Evolutionary conservation across 2,329 filamentous ascomycete genomes (phyloP).

Genomic region (Colletotrichum falcatum): DNA sequence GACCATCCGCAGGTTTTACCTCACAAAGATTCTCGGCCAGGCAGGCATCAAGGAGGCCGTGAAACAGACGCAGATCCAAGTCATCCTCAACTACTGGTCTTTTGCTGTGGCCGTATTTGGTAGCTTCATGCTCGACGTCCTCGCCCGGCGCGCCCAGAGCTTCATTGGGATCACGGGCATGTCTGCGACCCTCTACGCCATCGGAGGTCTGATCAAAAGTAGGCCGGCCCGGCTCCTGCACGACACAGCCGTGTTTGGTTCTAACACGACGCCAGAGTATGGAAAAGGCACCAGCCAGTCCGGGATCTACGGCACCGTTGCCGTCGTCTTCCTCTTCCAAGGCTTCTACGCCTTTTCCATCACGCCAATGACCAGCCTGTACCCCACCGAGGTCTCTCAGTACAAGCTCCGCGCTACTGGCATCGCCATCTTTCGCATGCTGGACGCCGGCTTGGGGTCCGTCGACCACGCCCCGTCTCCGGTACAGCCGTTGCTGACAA

Average conservation of each 20-base stretch:
- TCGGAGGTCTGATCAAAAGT: constrained; percentile 47
- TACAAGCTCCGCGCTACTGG: constrained; percentile 50
- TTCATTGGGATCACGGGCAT: constrained; percentile 46
- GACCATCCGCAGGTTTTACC: constrained; percentile 44
- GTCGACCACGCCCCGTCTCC: background rate
- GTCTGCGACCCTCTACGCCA: constrained; percentile 43
- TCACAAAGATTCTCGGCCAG: constrained; percentile 47
- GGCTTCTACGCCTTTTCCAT: constrained; percentile 50
- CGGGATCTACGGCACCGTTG: constrained; percentile 55
- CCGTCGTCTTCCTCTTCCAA: constrained; percentile 51
- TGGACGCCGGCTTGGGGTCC: constrained; percentile 47
- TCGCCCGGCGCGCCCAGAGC: constrained; percentile 49
- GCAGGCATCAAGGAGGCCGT: constrained; percentile 47
- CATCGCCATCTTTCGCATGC: constrained; percentile 47
- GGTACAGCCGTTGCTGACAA: too few relatives aligned
- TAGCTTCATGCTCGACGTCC: constrained; percentile 49
- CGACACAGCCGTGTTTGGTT: too few relatives aligned
- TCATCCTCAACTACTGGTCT: constrained; percentile 53
- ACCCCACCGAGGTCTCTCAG: constrained; percentile 49
- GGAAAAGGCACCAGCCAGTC: constrained; percentile 41
- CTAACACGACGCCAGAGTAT: background rate
- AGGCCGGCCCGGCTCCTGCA: background rate
- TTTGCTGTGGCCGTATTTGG: constrained; percentile 50
- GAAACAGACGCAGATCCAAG: constrained; percentile 47
- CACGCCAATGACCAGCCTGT: constrained; percentile 51